Base-by-base conservation (phyloP, 345 rosid genomes). In the Mallotus nudiflorus region DNA sequence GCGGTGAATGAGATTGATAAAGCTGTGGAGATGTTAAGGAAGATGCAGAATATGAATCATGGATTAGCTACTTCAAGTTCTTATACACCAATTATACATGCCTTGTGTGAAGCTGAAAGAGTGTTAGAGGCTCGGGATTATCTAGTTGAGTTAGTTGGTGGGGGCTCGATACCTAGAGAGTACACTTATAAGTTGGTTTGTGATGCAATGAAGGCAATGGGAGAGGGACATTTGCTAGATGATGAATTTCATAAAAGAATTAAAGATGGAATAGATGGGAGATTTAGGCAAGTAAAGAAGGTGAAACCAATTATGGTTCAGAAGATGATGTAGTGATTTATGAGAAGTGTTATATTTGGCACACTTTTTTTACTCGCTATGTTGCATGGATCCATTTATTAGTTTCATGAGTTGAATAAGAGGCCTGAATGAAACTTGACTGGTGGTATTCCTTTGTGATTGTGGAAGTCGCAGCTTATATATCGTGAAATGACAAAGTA, bases 131-230 rank as follows among this genome's bases (percentile, higher is more conserved):
- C 95, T 53, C 65, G 79, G 62, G 75, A 81, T 82, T 81, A 89
- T 76, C 85, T 91, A 27, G 81, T 75, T 44, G 97, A 93, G 73
- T 82, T 88, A 82, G 87, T 88, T 63, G 87, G 83, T 57, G 83
- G 83, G 2, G 96, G 97, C 29, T 87, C 88, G 0, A 69, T 85
- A 70, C 98, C 95, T 1, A 82, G 97, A 70, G 98, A 88, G 79
- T 87, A 87, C 69, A 91, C 96, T 1, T 91, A 83, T 76, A 91
- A 81, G 74, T 68, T 89, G 68, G 90, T 93, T 65, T 81, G 83
- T 71, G 88, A 88, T 75, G 84, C 80, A 14, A 40, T 91, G 66
- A 66, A 59, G 62, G 79, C 82, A 13, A 79, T 65, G 14, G 88
- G 85, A 45, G 56, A 77, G 42, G 65, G 42, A 14, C 44, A 25